Evolutionary conservation across 371 early-diverging fungal species (phyloP).

Genomic region (Mortierella polycephala): DNA sequence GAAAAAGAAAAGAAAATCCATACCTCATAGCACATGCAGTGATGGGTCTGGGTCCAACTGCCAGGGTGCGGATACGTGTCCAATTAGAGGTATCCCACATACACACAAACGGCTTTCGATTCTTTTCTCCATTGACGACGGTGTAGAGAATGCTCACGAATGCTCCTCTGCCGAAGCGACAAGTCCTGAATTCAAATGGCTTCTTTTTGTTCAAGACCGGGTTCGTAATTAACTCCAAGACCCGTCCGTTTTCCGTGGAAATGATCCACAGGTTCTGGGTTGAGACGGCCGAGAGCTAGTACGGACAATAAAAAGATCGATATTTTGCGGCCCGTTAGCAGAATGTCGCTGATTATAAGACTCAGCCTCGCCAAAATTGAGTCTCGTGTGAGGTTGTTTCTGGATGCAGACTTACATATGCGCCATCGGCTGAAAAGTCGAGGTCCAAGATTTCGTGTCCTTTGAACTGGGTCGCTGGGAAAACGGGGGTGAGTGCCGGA

Average conservation of each 20-base stretch:
- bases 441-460: slow-evolving; percentile 72
- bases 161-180: slow-evolving; percentile 56
- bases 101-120: slow-evolving; percentile 52
- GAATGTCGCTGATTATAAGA: background rate
- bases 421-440: slow-evolving; percentile 66
- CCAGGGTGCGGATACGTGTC: slow-evolving; percentile 42
- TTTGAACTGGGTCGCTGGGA: slow-evolving; percentile 64
- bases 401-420: slow-evolving; percentile 41
- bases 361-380: background rate
- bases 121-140: slow-evolving; percentile 62
- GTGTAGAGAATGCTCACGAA: slow-evolving; percentile 45
- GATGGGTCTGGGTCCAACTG: slow-evolving; percentile 46
- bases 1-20: background rate
- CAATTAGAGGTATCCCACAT: slow-evolving; percentile 49
- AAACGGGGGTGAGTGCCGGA: slow-evolving; percentile 62
- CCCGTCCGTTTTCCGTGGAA: slow-evolving; percentile 61
- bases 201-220: slow-evolving; percentile 60
- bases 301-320: background rate
- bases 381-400: background rate
- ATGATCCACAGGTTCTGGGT: slow-evolving; percentile 62
- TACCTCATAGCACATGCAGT: slow-evolving; percentile 48
- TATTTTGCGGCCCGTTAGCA: background rate
- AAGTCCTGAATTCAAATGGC: slow-evolving; percentile 60
- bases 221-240: slow-evolving; percentile 67
- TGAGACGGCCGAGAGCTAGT: slow-evolving; percentile 61